These are phyloP conservation scores for Colletotrichum euphorbiae DNA, from an alignment of 2,329 filamentous ascomycete species.

Conservation along the genomic window DNA sequence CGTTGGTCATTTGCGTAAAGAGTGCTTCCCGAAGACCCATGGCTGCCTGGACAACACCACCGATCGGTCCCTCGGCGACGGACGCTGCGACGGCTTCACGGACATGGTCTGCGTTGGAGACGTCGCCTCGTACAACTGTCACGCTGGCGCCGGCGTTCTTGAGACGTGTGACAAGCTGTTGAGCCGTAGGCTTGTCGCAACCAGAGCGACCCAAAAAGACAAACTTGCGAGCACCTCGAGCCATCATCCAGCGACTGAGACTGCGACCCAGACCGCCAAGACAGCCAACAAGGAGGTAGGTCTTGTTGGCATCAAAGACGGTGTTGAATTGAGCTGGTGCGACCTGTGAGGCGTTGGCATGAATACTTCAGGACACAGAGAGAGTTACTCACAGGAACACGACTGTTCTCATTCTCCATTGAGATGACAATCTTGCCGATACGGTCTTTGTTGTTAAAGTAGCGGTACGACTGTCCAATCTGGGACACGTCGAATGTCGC, in stretches of 20 bases:
- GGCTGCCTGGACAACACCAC: constrained; percentile 50
- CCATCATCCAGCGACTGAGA: constrained; percentile 48
- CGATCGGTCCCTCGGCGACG: no score
- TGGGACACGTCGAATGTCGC: constrained; percentile 34
- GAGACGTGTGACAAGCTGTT: constrained; percentile 32
- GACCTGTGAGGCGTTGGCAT: no score
- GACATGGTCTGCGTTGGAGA: no score
- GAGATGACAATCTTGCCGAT: no score
- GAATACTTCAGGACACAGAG: no score
- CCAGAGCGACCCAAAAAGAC: constrained; percentile 49
- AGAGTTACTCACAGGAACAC: no score
- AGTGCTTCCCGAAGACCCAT: constrained; percentile 48
- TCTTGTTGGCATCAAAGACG: neutral
- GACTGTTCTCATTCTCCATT: no score
- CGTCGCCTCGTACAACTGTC: neutral
- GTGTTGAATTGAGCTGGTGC: no score
- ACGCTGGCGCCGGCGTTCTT: constrained; percentile 18
- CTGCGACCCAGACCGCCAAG: constrained; percentile 50
- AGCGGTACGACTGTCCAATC: no score
- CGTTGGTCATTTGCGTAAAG: constrained; percentile 43
- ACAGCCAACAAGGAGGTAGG: constrained; percentile 41
- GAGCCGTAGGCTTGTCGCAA: constrained; percentile 42
- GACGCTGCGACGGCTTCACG: no score
- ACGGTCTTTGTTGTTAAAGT: no score
- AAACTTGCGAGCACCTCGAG: constrained; percentile 46